Evolutionary conservation across 1,139 yeast species (phyloP).

Genomic region (Yamadazyma songkhlaensis): DNA sequence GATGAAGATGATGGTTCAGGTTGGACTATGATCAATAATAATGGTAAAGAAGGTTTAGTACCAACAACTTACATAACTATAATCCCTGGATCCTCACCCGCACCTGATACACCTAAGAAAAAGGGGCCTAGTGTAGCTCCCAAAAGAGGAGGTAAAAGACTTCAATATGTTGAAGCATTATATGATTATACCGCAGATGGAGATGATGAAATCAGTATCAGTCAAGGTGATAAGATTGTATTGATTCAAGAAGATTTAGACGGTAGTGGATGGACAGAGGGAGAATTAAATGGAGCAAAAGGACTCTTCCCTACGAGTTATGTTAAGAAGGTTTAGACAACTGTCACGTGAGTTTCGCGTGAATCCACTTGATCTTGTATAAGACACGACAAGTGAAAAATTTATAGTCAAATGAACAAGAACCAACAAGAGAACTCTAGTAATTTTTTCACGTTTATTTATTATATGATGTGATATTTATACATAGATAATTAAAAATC

Average conservation of each 20-base stretch:
- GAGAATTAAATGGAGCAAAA: conserved; percentile 67
- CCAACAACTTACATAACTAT: conserved; percentile 72
- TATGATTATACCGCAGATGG: conserved; percentile 83
- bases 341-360: too few relatives aligned
- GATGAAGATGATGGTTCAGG: conserved; percentile 88
- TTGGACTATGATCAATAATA: conserved; percentile 66
- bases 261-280: conserved; percentile 97
- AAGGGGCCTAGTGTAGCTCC: conserved; percentile 76
- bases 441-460: conserved; percentile 8
- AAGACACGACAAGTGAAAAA: neutral
- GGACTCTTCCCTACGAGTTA: conserved; percentile 88
- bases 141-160: conserved; percentile 66
- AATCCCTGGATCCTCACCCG: conserved; percentile 9
- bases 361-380: too few relatives aligned
- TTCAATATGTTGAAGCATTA: conserved; percentile 67
- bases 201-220: conserved; percentile 72
- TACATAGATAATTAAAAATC: conserved; percentile 5
- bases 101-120: conserved; percentile 28
- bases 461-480: conserved; percentile 8
- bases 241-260: conserved; percentile 66
- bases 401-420: neutral
- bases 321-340: conserved; percentile 39
- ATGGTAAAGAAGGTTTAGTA: conserved; percentile 66
- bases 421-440: too few relatives aligned
- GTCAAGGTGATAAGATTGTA: conserved; percentile 72